Base-by-base conservation (phyloP, 2,329 filamentous ascomycete genomes). In the Calonectria naviculata region DNA sequence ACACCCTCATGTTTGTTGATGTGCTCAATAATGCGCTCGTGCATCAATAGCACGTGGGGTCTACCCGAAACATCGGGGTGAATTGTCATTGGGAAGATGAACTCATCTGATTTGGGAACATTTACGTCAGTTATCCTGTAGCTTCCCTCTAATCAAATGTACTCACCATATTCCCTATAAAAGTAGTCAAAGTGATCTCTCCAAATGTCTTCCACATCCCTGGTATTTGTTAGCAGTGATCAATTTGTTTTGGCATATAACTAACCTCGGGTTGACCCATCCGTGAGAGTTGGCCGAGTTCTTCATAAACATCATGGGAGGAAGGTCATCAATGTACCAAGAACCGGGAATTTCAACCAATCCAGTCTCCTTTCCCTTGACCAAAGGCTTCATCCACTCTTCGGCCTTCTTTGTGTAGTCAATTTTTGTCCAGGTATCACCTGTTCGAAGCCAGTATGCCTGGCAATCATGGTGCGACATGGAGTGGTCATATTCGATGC, bases 21-120 rank as follows among this genome's bases (percentile, higher is more conserved):
- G 72, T 93, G 86, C 75, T 94, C 92, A 73, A 94, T 94, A 44
- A 84, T 70, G 21, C 80, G 73, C 81, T 94, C 92, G 76, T 94
- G 91, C 92, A 94, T 94, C 24, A 94, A 83, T 21, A 94, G 77
- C 1, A 91, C 93, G 80, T 95, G 93, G 1, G 93, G 93, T 38
- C 92, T 86, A 0, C 93, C 93, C 9, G 89, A 91, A 0, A 93
- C 91, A 78, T 95, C 93, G 0, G 93, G 93, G 80, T 95, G 93
- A 46, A 95, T 93, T 0, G 93, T 94, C 83, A 95, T 93, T 0
- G 93, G 93, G 78, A 94, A 94, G 67, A 94, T 89, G 75, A 94
- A 94, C 76, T 93, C 91, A 76, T 95, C 71, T 73, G n/a, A 5
- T 61, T 15, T 1, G 13, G 19, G 8, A 44, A 13, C 15, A 15